These are phyloP conservation scores for Lachnellula subtilissima DNA, from an alignment of 2,329 filamentous ascomycete genomes.

Conservation along the genomic window DNA sequence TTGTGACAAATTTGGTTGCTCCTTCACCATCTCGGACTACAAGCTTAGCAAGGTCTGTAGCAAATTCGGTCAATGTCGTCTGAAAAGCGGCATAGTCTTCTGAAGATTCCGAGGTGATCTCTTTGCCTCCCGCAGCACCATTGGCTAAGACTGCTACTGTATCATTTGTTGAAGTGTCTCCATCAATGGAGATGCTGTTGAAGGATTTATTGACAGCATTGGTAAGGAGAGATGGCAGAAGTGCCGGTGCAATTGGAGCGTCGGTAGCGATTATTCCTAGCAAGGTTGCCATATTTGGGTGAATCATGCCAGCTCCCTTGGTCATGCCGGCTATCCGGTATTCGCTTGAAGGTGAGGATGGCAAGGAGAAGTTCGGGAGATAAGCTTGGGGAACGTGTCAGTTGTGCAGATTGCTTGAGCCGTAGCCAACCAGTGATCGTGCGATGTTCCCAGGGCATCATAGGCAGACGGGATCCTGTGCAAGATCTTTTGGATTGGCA, in stretches of 20 bases:
- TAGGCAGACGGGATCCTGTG: conserved; percentile 74
- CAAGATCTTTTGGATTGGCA: conserved; percentile 89
- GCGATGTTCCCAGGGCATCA: conserved; percentile 63
- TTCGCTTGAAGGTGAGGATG: conserved; percentile 67
- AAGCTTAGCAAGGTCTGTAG: conserved; percentile 80
- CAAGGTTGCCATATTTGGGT: conserved; percentile 97
- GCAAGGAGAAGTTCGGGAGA: conserved; percentile 76
- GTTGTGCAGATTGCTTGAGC: conserved; percentile 96
- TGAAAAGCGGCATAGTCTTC: conserved; percentile 69
- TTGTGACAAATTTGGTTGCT: conserved; percentile 95
- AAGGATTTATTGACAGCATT: conserved; percentile 79
- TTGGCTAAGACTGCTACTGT: conserved; percentile 94
- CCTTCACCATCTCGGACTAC: conserved; percentile 96
- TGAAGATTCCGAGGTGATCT: conserved; percentile 49
- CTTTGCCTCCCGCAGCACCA: conserved; percentile 74
- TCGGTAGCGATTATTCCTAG: conserved; percentile 91
- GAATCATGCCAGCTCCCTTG: conserved; percentile 98
- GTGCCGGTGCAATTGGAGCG: conserved; percentile 65
- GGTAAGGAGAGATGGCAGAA: conserved; percentile 66
- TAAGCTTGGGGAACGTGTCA: conserved; percentile 95
- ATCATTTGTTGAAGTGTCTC: conserved; percentile 96
- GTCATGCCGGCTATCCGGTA: conserved; percentile 92
- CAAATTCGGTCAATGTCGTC: conserved; percentile 68
- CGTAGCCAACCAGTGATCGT: conserved; percentile 80
- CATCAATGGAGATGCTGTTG: conserved; percentile 95